Conservation (phyloP, 176 grass and related monocot species). For the bread wheat (Triticum aestivum) region IWGSC_CS_RefSeq_v2.1 NC_057798.1:179570995-179571494, state of each 20-base stretch:
- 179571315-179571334: neutral
- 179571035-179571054: neutral
- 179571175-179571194: no score
- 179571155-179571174: no score
- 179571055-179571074: neutral
- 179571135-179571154: no score
- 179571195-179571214: no score
- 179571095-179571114: no score
- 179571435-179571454: neutral
- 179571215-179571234: no score
- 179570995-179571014: neutral
- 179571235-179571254: neutral
- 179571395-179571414: neutral
- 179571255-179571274: neutral
- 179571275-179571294: neutral
- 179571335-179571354: conserved; percentile 45
- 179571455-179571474: neutral
- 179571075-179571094: no score
- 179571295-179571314: neutral
- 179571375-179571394: conserved; percentile 61
- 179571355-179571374: conserved; percentile 78
- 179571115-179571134: no score
- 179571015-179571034: neutral
- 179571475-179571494: conserved; percentile 75
- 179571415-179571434: neutral